Conservation (phyloP, 148 eudicot genomes). For the Pouteria glomerata region DNA sequence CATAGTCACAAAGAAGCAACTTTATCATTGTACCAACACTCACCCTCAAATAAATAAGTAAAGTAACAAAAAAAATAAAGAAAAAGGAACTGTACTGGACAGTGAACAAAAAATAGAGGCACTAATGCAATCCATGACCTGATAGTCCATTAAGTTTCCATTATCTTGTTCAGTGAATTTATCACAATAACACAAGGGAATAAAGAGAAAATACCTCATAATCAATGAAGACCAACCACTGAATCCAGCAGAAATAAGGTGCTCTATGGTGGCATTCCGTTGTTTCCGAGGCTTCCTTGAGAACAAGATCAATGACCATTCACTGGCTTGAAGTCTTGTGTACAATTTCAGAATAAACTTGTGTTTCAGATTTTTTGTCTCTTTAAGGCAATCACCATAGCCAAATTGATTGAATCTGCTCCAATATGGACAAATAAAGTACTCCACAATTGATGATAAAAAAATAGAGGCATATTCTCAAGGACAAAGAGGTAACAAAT, state of each 20-base stretch:
- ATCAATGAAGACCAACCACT: constrained; percentile 27
- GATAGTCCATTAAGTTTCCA: neutral
- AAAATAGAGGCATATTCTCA: no score
- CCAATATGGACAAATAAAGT: constrained; percentile 3
- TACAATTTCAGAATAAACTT: constrained; percentile 16
- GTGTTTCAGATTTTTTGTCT: constrained; percentile 19
- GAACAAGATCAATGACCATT: constrained; percentile 30
- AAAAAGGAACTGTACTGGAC: no score
- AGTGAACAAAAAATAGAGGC: no score
- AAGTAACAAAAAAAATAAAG: no score
- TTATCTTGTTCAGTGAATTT: neutral
- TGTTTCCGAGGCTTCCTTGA: constrained; percentile 31
- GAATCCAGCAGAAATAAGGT: constrained; percentile 28
- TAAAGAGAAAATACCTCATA: constrained; percentile 30
- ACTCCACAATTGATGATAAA: neutral
- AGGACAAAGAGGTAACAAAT: no score
- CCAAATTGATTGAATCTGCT: constrained; percentile 14
- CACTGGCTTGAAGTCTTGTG: constrained; percentile 28
- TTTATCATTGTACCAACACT: no score
- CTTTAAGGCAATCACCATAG: constrained; percentile 16
- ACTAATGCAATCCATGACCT: no score
- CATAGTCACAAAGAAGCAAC: no score
- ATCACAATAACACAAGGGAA: neutral
- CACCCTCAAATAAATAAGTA: no score
- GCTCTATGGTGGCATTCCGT: constrained; percentile 17